Conservation (phyloP, 805 yeast species). For the Lipomyces starkeyi region DNA sequence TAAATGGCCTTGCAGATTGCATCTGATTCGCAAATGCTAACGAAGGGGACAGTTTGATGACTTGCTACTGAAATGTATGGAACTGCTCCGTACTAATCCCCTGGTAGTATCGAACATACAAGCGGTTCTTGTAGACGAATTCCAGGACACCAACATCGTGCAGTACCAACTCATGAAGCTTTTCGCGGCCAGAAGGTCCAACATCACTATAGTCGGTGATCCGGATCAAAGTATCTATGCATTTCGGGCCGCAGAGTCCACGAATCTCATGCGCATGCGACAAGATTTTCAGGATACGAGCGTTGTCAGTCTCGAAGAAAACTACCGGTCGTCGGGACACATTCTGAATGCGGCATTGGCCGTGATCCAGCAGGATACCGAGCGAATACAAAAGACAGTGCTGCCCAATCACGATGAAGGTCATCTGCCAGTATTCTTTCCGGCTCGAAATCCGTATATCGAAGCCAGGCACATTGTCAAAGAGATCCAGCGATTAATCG, state of each 20-base stretch:
- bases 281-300: conserved; percentile 46
- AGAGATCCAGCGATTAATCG: conserved; percentile 58
- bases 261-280: conserved; percentile 67
- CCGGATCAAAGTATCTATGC: conserved; percentile 95
- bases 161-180: conserved; percentile 72
- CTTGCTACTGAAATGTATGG: conserved; percentile 62
- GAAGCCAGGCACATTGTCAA: conserved; percentile 67
- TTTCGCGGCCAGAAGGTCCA: conserved; percentile 55
- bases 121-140: conserved; percentile 90
- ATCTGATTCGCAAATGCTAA: not conserved
- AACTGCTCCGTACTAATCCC: conserved; percentile 54
- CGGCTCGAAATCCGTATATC: conserved; percentile 50
- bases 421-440: conserved; percentile 46
- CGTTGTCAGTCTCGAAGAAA: conserved; percentile 60
- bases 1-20: conserved; percentile 8
- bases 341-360: conserved; percentile 69
- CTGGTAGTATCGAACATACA: conserved; percentile 57
- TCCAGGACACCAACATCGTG: conserved; percentile 85
- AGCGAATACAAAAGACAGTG: conserved; percentile 37
- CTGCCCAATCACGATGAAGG: conserved; percentile 25
- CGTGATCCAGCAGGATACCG: conserved; percentile 64
- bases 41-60: conserved; percentile 71
- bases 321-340: conserved; percentile 78
- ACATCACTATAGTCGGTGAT: conserved; percentile 90
- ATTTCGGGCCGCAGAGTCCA: conserved; percentile 77